Evolutionary conservation across 495 filamentous ascomycete species (phyloP), one percentile per base, ranked within the genome.

Genomic region (Chaetomium cochliodes): DNA sequence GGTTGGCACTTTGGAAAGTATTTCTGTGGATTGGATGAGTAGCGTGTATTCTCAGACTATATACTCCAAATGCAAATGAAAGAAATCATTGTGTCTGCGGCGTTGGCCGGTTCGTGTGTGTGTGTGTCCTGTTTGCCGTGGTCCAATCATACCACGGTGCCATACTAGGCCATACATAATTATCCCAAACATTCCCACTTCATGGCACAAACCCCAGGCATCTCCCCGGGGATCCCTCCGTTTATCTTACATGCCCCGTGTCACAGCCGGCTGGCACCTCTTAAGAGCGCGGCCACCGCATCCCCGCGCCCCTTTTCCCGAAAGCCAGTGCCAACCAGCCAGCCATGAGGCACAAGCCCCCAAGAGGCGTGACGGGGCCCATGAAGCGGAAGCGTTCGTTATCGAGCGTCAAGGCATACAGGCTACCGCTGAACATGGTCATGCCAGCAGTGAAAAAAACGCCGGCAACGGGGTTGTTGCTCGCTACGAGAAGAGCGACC

Each of bases 351-450:
- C 80, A 86, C 64, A 84, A 69, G 1, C 86, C 86, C 0, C 86
- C 86, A 9, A 87, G 69, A 20, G 86, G 86, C 28, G 85, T 88
- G 0, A 86, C 76, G 2, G 85, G 85, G 0, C 86, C 84, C 55
- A 87, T 49, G 42, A 78, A 78, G 57, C 80, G 79, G 70, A 84
- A 86, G 55, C 77, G 73, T 65, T 80, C 79, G 49, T 85, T 80
- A 70, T 85, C 81, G 1, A 87, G 77, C 5, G 82, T 78, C 18
- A 88, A 77, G 20, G 82, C 74, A 70, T 88, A 88, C 58, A 88
- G 77, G 71, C 78, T 81, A 8, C 86, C 86, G 63, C 79, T 82
- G 74, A 88, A 88, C 77, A 87, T 78, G 60, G 70, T 80, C 75
- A 78, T 86, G 77, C 75, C 80, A 25, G 78, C 73, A 5, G 81